Conservation (phyloP, 177 flowering plant genomes). For the Vitis hybrid region DNA sequence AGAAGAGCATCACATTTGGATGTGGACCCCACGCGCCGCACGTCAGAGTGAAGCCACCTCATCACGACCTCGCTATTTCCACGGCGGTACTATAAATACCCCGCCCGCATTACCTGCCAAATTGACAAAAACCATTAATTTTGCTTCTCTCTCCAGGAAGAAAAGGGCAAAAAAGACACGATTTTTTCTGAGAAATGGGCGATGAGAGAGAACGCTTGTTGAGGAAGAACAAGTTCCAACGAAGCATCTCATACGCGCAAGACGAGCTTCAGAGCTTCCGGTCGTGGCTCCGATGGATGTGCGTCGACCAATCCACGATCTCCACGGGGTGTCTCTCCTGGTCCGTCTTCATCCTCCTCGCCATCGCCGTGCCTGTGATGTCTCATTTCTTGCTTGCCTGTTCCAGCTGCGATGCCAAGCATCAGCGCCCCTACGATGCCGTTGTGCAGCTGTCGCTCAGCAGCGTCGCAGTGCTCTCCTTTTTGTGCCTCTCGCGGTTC, state of each 20-base stretch:
- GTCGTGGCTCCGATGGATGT: slow-evolving; percentile 74
- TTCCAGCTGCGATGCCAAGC: slow-evolving; percentile 54
- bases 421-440: slow-evolving; percentile 59
- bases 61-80: no score
- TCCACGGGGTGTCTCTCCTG: slow-evolving; percentile 58
- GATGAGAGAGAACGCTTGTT: slow-evolving; percentile 23
- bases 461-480: slow-evolving; percentile 63
- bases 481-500: slow-evolving; percentile 63
- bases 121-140: background rate
- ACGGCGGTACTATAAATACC: no score
- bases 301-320: slow-evolving; percentile 74
- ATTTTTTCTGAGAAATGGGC: slow-evolving; percentile 11
- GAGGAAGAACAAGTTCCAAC: slow-evolving; percentile 21
- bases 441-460: slow-evolving; percentile 75
- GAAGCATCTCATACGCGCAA: slow-evolving; percentile 46
- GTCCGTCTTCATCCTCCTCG: slow-evolving; percentile 58
- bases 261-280: slow-evolving; percentile 77
- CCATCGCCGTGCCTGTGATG: slow-evolving; percentile 51
- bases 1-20: no score
- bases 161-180: background rate
- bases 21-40: no score
- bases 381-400: slow-evolving; percentile 78
- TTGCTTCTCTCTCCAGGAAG: background rate
- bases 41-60: no score
- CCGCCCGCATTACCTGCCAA: background rate